Percentiles rank a stretch among this genome's conserved stretches.
Conservation (phyloP, 495 filamentous ascomycete genomes). For the Lasiosphaeriaceae sp. region DNA sequence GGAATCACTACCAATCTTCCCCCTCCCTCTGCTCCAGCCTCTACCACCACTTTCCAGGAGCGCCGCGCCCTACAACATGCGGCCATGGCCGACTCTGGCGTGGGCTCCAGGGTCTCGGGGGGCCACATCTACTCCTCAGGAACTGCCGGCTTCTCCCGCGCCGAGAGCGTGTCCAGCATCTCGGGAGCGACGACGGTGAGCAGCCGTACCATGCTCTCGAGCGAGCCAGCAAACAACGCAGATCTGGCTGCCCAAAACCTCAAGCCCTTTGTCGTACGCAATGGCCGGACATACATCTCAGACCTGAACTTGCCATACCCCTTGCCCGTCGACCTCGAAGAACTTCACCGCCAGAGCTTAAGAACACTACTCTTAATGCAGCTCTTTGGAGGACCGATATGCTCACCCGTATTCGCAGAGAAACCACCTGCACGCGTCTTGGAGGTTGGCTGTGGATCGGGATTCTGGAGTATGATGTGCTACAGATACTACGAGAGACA, state of each 20-base stretch:
- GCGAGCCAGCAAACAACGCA: constrained; percentile 25
- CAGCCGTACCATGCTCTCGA: constrained; percentile 33
- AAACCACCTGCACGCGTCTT: constrained; percentile 72
- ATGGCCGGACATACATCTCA: constrained; percentile 77
- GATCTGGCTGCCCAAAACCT: constrained; percentile 32
- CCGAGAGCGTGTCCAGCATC: constrained; percentile 38
- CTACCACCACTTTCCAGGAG: constrained; percentile 19
- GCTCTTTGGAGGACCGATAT: constrained; percentile 76
- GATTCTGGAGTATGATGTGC: constrained; percentile 83
- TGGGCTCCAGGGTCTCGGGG: constrained; percentile 19
- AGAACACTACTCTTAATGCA: constrained; percentile 76
- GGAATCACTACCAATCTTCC: constrained; percentile 11
- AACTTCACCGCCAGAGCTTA: constrained; percentile 83
- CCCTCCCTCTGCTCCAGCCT: constrained; percentile 6
- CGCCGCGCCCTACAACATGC: constrained; percentile 31
- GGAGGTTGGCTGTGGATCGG: constrained; percentile 85
- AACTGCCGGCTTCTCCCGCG: constrained; percentile 20
- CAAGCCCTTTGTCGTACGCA: constrained; percentile 64
- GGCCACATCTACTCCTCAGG: neutral
- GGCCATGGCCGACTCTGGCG: constrained; percentile 32
- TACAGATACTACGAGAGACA: constrained; percentile 66
- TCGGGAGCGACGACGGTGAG: constrained; percentile 31
- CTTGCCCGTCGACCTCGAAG: constrained; percentile 80
- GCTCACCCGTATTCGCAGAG: constrained; percentile 59
- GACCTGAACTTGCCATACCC: constrained; percentile 74